Evolutionary conservation across 768 basidiomycete genomes (phyloP), one percentile per base, ranked within the genome.

Genomic region (Tricholoma furcatifolium): DNA sequence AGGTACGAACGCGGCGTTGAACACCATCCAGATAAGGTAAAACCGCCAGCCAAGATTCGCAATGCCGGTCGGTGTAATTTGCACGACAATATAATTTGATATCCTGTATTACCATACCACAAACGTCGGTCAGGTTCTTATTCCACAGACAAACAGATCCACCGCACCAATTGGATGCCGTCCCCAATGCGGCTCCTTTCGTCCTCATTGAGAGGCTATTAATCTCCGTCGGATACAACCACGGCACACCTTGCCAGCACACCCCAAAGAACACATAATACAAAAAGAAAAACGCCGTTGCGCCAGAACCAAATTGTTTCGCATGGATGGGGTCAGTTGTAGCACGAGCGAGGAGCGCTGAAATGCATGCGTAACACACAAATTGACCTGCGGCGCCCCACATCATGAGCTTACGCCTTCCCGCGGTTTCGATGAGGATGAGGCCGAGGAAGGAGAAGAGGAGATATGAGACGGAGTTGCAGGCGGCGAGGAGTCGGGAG

Each of bases 211-310:
- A 69, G 17, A 77, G 63, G 48, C 74, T 75, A 54, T 80, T 78
- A 44, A 80, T 80, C 55, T 80, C 77, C 1, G 76, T 75, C 2
- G 78, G 78, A 54, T 78, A 78, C 48, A 80, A 56, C 78, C 78
- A 78, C 1, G 76, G 76, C 1, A 79, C 74, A 17, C 77, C 76
- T 74, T 78, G 78, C 78, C 78, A 80, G 51, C 76, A 77, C 36
- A 80, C 71, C 6, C 77, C 77, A 58, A 78, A 80, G 64, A 77
- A 77, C 0, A 80, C 60, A 46, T 80, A 78, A 57, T 80, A 80
- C 9, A 74, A 50, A 57, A 80, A 80, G 64, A 80, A 78, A 55
- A 80, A 80, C 3, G 71, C 65, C 1, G 76, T 78, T 11, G 77
- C 76, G 1, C 69, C 76, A 0, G 72, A 73, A 8, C 75, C 76